Base-by-base conservation (phyloP, 2,329 filamentous ascomycete species). In the Apiospora pterosperma region DNA sequence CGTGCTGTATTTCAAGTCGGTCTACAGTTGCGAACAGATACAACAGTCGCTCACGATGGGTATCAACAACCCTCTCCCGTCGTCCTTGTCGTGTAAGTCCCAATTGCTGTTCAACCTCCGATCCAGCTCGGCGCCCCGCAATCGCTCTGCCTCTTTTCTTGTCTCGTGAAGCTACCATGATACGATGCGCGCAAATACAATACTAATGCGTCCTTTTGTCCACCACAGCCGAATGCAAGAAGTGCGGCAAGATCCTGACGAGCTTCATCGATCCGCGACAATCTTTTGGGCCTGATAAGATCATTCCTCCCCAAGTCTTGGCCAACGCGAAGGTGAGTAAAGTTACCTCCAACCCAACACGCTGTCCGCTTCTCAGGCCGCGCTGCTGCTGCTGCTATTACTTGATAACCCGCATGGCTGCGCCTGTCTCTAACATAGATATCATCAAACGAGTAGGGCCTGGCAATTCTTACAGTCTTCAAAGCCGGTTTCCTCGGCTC, bases 211-310 rank as follows among this genome's bases (percentile, higher is more conserved):
- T 34, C n/a, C 28, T 55, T 19, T 31, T n/a, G 61, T 66, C 55
- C 42, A 38, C 31, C 58, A 12, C 79, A 97, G 95, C 93, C 82
- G 96, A 99, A 82, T 98, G 96, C 82, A 96, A 91, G 79, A 99
- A 99, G 81, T 96, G 93, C 76, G 92, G 92, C 76, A 97, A 97
- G 84, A 98, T 98, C 74, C 87, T 99, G 71, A 88, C 92, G 58
- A 97, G 94, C 14, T 99, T 99, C 77, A 87, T 98, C 76, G 96
- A 98, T 76, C 96, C 96, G 23, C 88, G 90, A 75, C 95, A 98
- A 82, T 82, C 95, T 23, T 97, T 98, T 77, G 93, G 95, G 6
- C 95, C 96, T 64, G 96, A 98, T 79, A 98, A 98, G 79, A 90
- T 99, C 76, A 99, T 99, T 72, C 96, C 96, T 61, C 94, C 95